Conservation (phyloP, 164 flowering plant species). For the Brasenia schreberi region DNA sequence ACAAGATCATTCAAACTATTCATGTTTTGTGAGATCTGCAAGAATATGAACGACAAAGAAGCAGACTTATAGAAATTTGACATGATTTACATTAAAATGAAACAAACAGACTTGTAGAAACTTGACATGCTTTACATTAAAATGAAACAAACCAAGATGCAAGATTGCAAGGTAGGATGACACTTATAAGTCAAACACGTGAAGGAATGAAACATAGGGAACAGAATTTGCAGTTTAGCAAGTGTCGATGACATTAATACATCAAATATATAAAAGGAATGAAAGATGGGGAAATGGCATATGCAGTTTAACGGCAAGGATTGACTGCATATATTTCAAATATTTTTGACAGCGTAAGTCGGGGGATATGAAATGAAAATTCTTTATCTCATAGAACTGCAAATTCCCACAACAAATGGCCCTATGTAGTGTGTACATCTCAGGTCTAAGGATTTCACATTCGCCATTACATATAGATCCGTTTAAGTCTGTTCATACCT, state of each 20-base stretch:
- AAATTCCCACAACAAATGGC: not conserved
- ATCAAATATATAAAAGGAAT: not conserved
- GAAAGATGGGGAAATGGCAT: too few relatives aligned
- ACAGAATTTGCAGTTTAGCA: not conserved
- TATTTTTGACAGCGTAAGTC: too few relatives aligned
- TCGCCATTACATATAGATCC: too few relatives aligned
- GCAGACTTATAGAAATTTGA: not conserved
- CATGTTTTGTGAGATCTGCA: conserved; percentile 21
- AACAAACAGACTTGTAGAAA: not conserved
- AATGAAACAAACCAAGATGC: too few relatives aligned
- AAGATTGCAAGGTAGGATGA: too few relatives aligned
- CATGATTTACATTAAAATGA: not conserved
- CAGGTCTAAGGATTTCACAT: too few relatives aligned
- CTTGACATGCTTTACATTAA: not conserved
- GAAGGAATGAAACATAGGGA: too few relatives aligned
- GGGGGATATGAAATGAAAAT: not conserved
- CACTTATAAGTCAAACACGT: too few relatives aligned
- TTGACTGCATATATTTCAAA: too few relatives aligned
- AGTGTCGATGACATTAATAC: not conserved
- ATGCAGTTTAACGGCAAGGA: too few relatives aligned
- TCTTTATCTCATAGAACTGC: not conserved
- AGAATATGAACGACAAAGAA: conserved; percentile 1
- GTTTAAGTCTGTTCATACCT: too few relatives aligned
- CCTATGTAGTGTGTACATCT: not conserved
- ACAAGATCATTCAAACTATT: conserved; percentile 6